Percentiles rank a stretch among this genome's conserved stretches.
phyloP scores from a whole-genome alignment of 306 rosid genomes.

The Lagenaria siceraria region DNA sequence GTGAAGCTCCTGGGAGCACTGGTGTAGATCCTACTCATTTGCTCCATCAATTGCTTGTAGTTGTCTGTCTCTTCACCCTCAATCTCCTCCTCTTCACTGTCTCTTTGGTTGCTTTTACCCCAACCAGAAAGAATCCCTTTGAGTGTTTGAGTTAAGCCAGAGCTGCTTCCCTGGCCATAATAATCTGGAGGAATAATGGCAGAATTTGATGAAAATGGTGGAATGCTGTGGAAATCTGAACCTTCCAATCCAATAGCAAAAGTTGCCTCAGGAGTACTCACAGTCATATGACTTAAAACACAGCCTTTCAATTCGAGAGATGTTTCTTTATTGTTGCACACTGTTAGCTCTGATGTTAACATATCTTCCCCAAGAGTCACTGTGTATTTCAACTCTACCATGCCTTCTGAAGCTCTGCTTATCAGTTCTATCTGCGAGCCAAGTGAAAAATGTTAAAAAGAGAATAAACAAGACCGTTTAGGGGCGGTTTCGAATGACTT shows the following conservation, averaged over 20 bases:
- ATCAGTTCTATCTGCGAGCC: conserved; percentile 36
- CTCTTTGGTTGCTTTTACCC: conserved; percentile 17
- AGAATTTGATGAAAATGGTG: conserved; percentile 41
- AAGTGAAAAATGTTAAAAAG: too few species aligned
- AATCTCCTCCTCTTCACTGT: conserved; percentile 30
- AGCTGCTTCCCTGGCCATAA: conserved; percentile 10
- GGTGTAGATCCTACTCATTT: conserved; percentile 52
- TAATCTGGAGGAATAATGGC: conserved; percentile 40
- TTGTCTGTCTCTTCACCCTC: conserved; percentile 44
- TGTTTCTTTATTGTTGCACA: conserved; percentile 37
- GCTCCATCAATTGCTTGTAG: conserved; percentile 44
- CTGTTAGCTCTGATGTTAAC: conserved; percentile 42
- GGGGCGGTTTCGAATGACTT: too few species aligned
- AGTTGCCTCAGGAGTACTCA: conserved; percentile 83
- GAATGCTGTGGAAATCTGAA: conserved; percentile 33
- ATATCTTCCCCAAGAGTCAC: conserved; percentile 47
- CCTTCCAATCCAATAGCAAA: conserved; percentile 67
- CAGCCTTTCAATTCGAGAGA: conserved; percentile 48
- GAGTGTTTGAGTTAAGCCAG: conserved; percentile 20
- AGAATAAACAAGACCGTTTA: too few species aligned
- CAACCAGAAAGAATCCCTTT: conserved; percentile 19
- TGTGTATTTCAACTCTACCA: conserved; percentile 41
- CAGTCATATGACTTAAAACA: conserved; percentile 61
- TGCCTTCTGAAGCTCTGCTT: conserved; percentile 26
- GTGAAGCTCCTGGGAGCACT: conserved; percentile 58